Evolutionary conservation across 148 eudicot genomes (phyloP), one percentile per base, ranked within the genome.

Genomic region (Amaranthus hypochondriacus): DNA sequence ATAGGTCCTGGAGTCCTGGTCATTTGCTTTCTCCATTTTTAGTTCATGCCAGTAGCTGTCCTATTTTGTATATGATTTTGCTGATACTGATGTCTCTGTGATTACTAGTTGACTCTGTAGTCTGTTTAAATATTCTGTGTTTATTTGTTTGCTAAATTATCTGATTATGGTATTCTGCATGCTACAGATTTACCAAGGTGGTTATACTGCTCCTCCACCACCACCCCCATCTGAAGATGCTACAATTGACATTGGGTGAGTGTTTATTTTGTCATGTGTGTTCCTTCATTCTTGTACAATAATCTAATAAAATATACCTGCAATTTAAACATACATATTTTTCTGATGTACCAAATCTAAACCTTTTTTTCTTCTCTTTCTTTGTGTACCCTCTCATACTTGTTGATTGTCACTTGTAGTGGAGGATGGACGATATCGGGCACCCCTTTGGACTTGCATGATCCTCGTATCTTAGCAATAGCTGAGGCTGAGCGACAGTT

Each of bases 391-490:
- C 55, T 57, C 46, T 8, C 56, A 60, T 73, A 15, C 54, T 69
- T 71, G 54, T 7, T 78, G 62, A 62, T 56, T 76, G 66, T 65
- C 50, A 52, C 54, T 73, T 76, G 70, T 78, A 93, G 98, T 52
- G 94, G 94, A 85, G 96, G 92, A 46, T 93, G 98, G 98, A 89
- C 90, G 48, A 83, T 93, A 62, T 87, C 94, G 60, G 94, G 98
- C 50, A 83, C 90, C n/a, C 96, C 96, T 62, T 75, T 93, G 79
- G 90, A 89, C 77, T 75, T 93, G 86, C 84, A 93, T 73, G 93
- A 93, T 83, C 93, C 98, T 82, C 96, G 94, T 49, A 85, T 93
- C 48, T 52, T 93, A 77, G 90, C 90, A 51, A 87, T 90, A 79
- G 87, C 92, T 3, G 98, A 93, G 82, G 92, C 98, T 44, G 98